phyloP scores from a whole-genome alignment of 2,329 filamentous ascomycete species.

The Penicillium sp. region DNA sequence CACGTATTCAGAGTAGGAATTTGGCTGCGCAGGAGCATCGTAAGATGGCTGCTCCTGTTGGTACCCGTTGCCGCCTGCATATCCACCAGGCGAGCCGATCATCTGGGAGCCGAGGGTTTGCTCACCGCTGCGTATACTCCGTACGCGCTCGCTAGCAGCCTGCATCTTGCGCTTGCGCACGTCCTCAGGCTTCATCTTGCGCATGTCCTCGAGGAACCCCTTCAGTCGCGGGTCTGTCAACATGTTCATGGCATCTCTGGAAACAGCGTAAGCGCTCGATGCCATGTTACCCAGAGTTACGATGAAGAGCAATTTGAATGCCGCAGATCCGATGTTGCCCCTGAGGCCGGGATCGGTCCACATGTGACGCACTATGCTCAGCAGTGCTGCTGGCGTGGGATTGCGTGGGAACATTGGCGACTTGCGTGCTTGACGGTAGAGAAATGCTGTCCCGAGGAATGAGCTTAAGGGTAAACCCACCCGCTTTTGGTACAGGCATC shows the following conservation, averaged over 20 bases:
- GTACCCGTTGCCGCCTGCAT: neutral
- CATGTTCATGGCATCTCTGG: conserved; percentile 8
- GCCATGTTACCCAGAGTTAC: conserved; percentile 2
- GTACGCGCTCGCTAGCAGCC: conserved; percentile 6
- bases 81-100: neutral
- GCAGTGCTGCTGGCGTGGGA: conserved; percentile 7
- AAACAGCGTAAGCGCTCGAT: conserved; percentile 11
- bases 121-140: conserved; percentile 2
- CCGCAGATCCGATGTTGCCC: neutral
- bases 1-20: conserved; percentile 7
- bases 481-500: conserved; percentile 20
- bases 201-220: conserved; percentile 21
- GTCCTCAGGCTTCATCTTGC: conserved; percentile 19
- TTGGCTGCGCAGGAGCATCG: neutral
- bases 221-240: conserved; percentile 26
- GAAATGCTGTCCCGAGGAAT: conserved; percentile 4
- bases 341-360: neutral
- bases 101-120: conserved; percentile 4
- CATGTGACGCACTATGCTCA: conserved; percentile 3
- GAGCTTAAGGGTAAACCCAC: conserved; percentile 21
- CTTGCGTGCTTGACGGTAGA: conserved; percentile 13
- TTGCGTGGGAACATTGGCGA: conserved; percentile 7
- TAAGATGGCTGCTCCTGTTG: conserved; percentile 4
- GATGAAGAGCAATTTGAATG: conserved; percentile 19
- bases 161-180: conserved; percentile 20